Evolutionary conservation across 306 rosid genomes (phyloP).

Genomic region (Vigna nakashimae): DNA sequence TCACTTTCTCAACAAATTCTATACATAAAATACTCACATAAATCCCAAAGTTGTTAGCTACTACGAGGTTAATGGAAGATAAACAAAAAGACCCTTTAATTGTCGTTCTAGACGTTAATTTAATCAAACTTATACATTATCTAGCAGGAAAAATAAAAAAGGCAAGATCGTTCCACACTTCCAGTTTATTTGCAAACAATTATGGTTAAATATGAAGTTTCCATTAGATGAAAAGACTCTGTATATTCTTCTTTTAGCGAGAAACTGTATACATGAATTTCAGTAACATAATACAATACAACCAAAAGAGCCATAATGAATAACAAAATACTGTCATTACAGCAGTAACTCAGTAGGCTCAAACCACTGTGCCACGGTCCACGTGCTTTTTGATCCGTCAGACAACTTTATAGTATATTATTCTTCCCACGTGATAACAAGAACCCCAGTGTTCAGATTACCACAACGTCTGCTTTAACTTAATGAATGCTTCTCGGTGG

Average conservation of each 20-base stretch:
- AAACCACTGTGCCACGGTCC: slow-evolving; percentile 35
- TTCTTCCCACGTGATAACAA: slow-evolving; percentile 40
- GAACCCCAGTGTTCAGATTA: slow-evolving; percentile 41
- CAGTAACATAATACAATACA: slow-evolving; percentile 11
- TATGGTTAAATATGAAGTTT: slow-evolving; percentile 38
- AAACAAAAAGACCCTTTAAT: slow-evolving; percentile 41
- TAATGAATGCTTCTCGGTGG: slow-evolving; percentile 40
- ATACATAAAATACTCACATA: slow-evolving; percentile 13
- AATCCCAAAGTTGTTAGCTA: slow-evolving; percentile 31
- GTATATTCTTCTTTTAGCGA: neutral
- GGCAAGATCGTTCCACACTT: slow-evolving; percentile 40
- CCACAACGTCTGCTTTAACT: slow-evolving; percentile 48
- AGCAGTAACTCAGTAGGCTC: slow-evolving; percentile 12
- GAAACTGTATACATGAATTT: slow-evolving; percentile 31
- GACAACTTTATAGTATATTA: slow-evolving; percentile 40
- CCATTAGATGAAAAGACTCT: slow-evolving; percentile 31
- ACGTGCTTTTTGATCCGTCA: slow-evolving; percentile 48
- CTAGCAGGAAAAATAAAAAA: neutral
- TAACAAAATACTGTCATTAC: slow-evolving; percentile 44
- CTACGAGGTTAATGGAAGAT: slow-evolving; percentile 11
- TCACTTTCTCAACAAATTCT: slow-evolving; percentile 22
- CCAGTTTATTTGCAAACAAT: slow-evolving; percentile 45
- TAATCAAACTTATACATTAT: slow-evolving; percentile 34
- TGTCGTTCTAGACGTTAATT: slow-evolving; percentile 37
- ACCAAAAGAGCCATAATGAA: slow-evolving; percentile 34